Percentiles rank a stretch among this genome's conserved stretches.
phyloP scores from a whole-genome alignment of 1,284 basidiomycete species.

The Rhodotorula glutinis region DNA sequence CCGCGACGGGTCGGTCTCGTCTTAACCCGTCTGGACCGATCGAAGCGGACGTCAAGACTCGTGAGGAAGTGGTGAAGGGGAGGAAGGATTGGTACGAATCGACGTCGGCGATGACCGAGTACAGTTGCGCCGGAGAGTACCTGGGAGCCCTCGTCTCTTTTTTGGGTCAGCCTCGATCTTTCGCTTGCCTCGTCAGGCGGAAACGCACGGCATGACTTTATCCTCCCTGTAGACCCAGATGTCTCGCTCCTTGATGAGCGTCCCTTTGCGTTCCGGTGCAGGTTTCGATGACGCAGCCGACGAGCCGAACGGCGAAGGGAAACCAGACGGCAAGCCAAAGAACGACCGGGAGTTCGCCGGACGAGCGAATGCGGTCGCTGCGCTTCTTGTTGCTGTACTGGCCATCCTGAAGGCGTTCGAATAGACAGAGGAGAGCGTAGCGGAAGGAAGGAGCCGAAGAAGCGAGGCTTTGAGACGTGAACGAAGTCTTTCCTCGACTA shows the following conservation, averaged over 20 bases:
- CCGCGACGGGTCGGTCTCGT: slow-evolving; percentile 14
- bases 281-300: slow-evolving; percentile 5
- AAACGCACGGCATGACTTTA: slow-evolving; percentile 28
- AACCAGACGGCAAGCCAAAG: slow-evolving; percentile 24
- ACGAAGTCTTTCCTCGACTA: no score
- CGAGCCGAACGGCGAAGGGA: slow-evolving; percentile 25
- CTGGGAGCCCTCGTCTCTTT: slow-evolving; percentile 47
- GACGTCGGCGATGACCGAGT: slow-evolving; percentile 81
- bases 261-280: slow-evolving; percentile 16
- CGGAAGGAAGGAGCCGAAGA: no score
- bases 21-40: slow-evolving; percentile 9
- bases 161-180: not conserved
- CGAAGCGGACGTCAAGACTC: slow-evolving; percentile 55
- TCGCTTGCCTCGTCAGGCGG: not conserved
- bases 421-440: no score
- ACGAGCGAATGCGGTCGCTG: not conserved
- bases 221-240: slow-evolving; percentile 29
- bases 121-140: slow-evolving; percentile 72
- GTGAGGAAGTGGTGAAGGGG: slow-evolving; percentile 80
- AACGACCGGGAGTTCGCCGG: slow-evolving; percentile 14
- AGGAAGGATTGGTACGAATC: slow-evolving; percentile 80
- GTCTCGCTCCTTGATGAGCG: slow-evolving; percentile 12
- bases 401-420: not conserved
- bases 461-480: no score
- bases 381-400: not conserved